Evolutionary conservation across 495 filamentous ascomycete species (phyloP).

Genomic region (Lophiostoma macrostomum): DNA sequence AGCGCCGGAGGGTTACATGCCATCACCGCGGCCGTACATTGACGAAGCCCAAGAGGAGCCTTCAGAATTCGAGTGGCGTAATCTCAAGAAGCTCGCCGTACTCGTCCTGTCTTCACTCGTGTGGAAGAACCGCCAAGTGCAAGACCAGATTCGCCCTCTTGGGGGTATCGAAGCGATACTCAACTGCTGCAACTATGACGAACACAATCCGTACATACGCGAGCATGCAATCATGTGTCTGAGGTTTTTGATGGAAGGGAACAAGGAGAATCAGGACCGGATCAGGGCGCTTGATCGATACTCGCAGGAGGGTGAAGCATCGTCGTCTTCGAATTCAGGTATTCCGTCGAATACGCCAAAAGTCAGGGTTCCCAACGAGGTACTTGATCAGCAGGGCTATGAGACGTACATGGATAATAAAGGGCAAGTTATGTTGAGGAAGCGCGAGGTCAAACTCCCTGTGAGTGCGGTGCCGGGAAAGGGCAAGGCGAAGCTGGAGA

Average conservation of each 20-base stretch:
- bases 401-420: constrained; percentile 44
- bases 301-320: constrained; percentile 1
- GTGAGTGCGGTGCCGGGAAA: background rate
- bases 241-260: constrained; percentile 84
- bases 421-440: constrained; percentile 38
- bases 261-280: constrained; percentile 71
- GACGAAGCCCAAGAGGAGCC: constrained; percentile 69
- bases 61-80: constrained; percentile 87
- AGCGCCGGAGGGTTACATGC: constrained; percentile 36
- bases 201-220: constrained; percentile 83
- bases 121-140: constrained; percentile 73
- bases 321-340: background rate
- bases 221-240: constrained; percentile 90
- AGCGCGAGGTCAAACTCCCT: constrained; percentile 10
- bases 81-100: constrained; percentile 87
- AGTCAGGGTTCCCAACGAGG: constrained; percentile 38
- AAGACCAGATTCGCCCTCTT: constrained; percentile 76
- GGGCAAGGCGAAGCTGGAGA: constrained; percentile 27
- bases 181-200: constrained; percentile 80
- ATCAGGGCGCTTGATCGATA: constrained; percentile 56
- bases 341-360: background rate
- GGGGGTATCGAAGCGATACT: constrained; percentile 83
- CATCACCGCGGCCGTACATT: constrained; percentile 50
- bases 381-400: constrained; percentile 42
- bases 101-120: constrained; percentile 82